Conservation (phyloP, 23 red algal species). For the Gracilaria domingensis region DNA sequence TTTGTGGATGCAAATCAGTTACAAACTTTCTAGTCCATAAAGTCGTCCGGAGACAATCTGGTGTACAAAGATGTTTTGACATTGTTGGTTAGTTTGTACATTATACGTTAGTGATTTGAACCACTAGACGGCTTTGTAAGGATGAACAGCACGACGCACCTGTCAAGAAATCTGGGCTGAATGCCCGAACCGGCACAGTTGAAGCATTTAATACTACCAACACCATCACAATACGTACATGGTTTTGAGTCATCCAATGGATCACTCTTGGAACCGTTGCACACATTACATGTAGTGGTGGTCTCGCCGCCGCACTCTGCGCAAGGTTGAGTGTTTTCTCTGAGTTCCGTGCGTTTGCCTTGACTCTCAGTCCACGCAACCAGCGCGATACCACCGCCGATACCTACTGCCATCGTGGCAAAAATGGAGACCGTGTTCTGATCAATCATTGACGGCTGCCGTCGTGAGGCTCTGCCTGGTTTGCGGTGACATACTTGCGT, state of each 20-base stretch:
- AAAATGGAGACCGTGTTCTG: conserved; percentile 46
- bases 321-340: conserved; percentile 80
- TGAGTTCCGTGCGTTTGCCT: conserved; percentile 73
- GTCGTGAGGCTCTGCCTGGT: background rate
- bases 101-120: background rate
- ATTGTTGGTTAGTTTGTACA: conserved; percentile 30
- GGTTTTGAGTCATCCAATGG: conserved; percentile 48
- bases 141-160: conserved; percentile 23
- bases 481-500: background rate
- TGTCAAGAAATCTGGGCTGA: conserved; percentile 94
- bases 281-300: conserved; percentile 67
- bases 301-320: conserved; percentile 80
- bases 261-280: conserved; percentile 69
- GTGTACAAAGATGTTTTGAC: background rate
- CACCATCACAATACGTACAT: conserved; percentile 87
- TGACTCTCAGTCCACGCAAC: conserved; percentile 88
- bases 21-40: conserved; percentile 88
- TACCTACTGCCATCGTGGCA: conserved; percentile 43
- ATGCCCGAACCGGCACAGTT: conserved; percentile 91
- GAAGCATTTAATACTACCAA: conserved; percentile 66
- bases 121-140: background rate
- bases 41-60: conserved; percentile 89
- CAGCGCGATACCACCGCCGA: conserved; percentile 83
- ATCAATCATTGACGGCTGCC: conserved; percentile 62
- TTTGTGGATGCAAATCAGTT: background rate